These are phyloP conservation scores for Rhodotorula sp. DNA, from an alignment of 1,284 basidiomycete species.

Conservation along the genomic window DNA sequence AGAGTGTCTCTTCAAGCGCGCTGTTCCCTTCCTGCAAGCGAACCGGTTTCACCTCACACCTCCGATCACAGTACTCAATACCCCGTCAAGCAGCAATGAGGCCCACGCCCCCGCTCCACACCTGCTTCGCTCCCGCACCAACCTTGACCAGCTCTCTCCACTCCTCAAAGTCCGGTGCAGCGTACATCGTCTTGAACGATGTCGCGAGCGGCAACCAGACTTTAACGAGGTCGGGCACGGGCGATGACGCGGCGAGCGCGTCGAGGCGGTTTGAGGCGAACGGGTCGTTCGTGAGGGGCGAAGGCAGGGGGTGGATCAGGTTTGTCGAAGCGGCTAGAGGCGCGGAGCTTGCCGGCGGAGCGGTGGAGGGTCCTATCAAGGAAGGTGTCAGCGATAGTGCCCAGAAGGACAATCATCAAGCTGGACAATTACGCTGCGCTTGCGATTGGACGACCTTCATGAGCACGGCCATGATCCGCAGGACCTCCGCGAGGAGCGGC, in stretches of 20 bases:
- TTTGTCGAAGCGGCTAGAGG: not conserved
- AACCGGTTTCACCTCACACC: no score
- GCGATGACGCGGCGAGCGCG: not conserved
- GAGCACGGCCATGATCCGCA: constrained; percentile 10
- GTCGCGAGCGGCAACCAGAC: constrained; percentile 15
- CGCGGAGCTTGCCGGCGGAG: not conserved
- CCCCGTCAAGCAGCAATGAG: not conserved
- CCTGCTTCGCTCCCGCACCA: not conserved
- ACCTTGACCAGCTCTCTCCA: constrained; percentile 21
- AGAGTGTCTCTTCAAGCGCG: no score
- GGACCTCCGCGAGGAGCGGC: not conserved
- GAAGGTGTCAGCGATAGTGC: not conserved
- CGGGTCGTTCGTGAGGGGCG: constrained; percentile 25
- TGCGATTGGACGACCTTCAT: not conserved
- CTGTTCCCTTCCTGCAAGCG: no score
- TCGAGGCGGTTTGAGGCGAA: not conserved
- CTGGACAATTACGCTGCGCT: not conserved
- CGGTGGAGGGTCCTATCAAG: not conserved
- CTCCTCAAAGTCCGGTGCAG: constrained; percentile 21
- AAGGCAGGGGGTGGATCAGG: constrained; percentile 11
- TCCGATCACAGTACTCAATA: no score
- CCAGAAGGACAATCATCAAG: no score
- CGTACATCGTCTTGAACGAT: constrained; percentile 12
- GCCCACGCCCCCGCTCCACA: constrained; percentile 16
- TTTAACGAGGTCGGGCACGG: constrained; percentile 4